Evolutionary conservation across 305 asterid species (phyloP), one percentile per base, ranked within the genome.

Genomic region (Striga hermonthica): DNA sequence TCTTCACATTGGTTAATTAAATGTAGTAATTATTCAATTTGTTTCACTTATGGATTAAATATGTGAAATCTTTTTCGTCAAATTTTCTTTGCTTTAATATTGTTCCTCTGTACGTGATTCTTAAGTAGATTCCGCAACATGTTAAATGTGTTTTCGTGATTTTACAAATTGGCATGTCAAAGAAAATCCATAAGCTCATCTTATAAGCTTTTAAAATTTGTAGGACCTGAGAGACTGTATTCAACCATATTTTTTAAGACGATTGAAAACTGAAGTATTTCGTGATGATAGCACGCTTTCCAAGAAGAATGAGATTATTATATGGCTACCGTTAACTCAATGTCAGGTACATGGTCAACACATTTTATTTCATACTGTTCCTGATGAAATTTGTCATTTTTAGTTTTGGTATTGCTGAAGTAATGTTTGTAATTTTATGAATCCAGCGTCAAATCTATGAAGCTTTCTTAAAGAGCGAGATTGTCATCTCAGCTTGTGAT

Each of bases 401-500:
- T 37, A 48, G 40, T 67, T 72, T 72, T 8, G 12, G 39, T 44
- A 15, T 64, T 68, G 56, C 62, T 70, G 48, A 68, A 35, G 72
- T 37, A 61, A 60, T 15, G 16, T 44, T 64, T 50, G 57, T 67
- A 14, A 65, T 65, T 67, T 64, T 76, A 57, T 69, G 69, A 64
- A 60, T 76, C 39, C 86, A 93, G 98, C 95, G 96, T 60, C 87
- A 79, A 72, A 84, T 93, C 48, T 93, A 93, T 78, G 91, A 84
- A 72, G 98, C 98, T 65, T 93, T 93, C 81, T 75, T 90, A 76
- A 93, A 83, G 60, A 93, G 98, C 75, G 97, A 93, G 82, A 87
- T 93, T 61, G 98, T 93, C 45, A 71, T 93, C 71, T 90, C 97
- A 65, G 87, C 98, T 70, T 87, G 77, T 79, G 98, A 87, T 75